Evolutionary conservation across 2,329 filamentous ascomycete species (phyloP), one percentile per base, ranked within the genome.

Genomic region (Fusarium aywerte): DNA sequence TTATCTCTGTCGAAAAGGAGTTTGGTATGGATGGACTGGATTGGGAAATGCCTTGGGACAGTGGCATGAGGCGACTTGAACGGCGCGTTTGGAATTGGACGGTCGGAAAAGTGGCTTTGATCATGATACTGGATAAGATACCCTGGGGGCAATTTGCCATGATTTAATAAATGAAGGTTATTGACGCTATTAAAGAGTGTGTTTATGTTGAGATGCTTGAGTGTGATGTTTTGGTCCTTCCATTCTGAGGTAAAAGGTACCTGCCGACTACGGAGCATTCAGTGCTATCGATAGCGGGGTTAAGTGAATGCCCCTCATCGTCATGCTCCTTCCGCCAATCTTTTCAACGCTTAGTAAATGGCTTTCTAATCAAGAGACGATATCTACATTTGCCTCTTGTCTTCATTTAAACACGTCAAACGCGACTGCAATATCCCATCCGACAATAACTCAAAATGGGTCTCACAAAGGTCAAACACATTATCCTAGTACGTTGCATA

Each of bases 391-490:
- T 45, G 40, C 40, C 27, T 43, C 25, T 5, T 9, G 27, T 27
- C 8, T 4, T 43, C 5, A n/a, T n/a, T n/a, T n/a, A n/a, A n/a
- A n/a, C n/a, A n/a, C n/a, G n/a, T n/a, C n/a, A n/a, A n/a, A n/a
- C n/a, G n/a, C n/a, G n/a, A n/a, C n/a, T n/a, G n/a, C n/a, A 27
- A 13, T 44, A 29, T 44, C 15, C 29, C 4, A 31, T 44, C 10
- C 13, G 32, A 18, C 35, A 44, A 7, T 13, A 32, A 9, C 8
- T 43, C 9, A 12, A 16, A 9, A 80, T 80, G 78, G 75, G 78
- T 20, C 71, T 80, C 36, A 74, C 75, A 43, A 89, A 90, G 71
- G 86, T 95, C 74, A 90, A 92, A 74, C 89, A 94, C 76, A 90
- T 96, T 66, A 84, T 93, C 68, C 86, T 96, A 71, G 91, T 92